These are phyloP conservation scores for Neopestalotiopsis rosae DNA, from an alignment of 2,329 filamentous ascomycete genomes.

Conservation along the genomic window DNA sequence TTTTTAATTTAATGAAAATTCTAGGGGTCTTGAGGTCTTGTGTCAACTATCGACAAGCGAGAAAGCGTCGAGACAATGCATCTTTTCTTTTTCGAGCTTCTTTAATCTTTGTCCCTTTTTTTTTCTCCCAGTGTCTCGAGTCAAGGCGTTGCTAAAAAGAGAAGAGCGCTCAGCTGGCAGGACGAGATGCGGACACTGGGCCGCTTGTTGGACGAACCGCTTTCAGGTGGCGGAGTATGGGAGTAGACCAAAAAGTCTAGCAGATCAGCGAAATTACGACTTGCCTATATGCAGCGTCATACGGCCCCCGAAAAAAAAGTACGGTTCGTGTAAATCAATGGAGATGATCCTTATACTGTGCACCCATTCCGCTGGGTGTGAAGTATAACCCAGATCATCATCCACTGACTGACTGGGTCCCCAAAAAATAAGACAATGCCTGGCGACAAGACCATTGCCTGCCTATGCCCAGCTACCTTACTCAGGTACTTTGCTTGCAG, in stretches of 20 bases:
- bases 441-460: background rate
- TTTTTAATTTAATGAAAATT: conserved; percentile 17
- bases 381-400: background rate
- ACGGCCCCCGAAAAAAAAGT: conserved; percentile 1
- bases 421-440: conserved; percentile 1
- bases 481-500: background rate
- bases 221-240: conserved; percentile 5
- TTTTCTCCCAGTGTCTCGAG: background rate
- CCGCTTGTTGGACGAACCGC: background rate
- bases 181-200: background rate
- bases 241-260: background rate
- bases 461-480: background rate
- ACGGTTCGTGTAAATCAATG: conserved; percentile 1
- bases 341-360: background rate
- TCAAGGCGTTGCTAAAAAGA: background rate
- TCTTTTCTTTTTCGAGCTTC: background rate
- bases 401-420: background rate
- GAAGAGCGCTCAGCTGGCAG: background rate
- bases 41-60: background rate
- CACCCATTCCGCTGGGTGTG: background rate
- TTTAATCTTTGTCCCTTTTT: background rate
- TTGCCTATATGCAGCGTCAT: conserved; percentile 9
- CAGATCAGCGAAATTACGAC: conserved; percentile 9
- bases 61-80: background rate
- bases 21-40: background rate